Evolutionary conservation across 2,329 filamentous ascomycete genomes (phyloP).

Genomic region (Helotiales sp.): DNA sequence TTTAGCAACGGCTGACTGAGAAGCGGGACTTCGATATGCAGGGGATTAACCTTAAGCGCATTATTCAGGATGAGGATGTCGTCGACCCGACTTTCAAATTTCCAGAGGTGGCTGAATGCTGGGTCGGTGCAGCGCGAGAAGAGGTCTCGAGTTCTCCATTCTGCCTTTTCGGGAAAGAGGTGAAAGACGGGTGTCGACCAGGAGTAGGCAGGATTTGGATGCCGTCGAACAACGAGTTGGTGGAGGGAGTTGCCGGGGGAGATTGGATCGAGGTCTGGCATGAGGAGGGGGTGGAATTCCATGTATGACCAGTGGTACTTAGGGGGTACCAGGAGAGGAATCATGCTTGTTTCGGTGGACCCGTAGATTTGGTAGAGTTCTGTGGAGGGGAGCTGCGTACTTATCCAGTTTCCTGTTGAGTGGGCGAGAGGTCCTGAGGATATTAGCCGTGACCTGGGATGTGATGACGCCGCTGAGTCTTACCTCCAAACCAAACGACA

Average conservation of each 20-base stretch:
- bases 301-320: conserved; percentile 44
- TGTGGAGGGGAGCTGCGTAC: conserved; percentile 33
- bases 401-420: conserved; percentile 41
- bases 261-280: conserved; percentile 30
- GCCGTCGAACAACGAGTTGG: conserved; percentile 44
- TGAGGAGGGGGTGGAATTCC: conserved; percentile 37
- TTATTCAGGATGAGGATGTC: conserved; percentile 53
- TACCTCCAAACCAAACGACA: conserved; percentile 36
- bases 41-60: conserved; percentile 52
- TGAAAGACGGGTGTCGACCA: conserved; percentile 44
- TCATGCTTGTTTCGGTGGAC: conserved; percentile 42
- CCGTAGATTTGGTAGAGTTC: conserved; percentile 40
- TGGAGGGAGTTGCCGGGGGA: conserved; percentile 33
- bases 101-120: conserved; percentile 42
- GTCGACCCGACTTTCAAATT: conserved; percentile 45
- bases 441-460: too few relatives aligned
- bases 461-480: too few relatives aligned
- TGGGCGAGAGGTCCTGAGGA: conserved; percentile 39
- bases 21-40: conserved; percentile 47
- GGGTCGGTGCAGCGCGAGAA: conserved; percentile 25
- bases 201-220: conserved; percentile 38
- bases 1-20: conserved; percentile 42
- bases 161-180: conserved; percentile 48
- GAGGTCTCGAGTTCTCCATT: conserved; percentile 53
- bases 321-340: conserved; percentile 33